Percentiles rank a stretch among this genome's conserved stretches.
phyloP scores from a whole-genome alignment of 208 protist species.

The Crithidia expoeki region DNA sequence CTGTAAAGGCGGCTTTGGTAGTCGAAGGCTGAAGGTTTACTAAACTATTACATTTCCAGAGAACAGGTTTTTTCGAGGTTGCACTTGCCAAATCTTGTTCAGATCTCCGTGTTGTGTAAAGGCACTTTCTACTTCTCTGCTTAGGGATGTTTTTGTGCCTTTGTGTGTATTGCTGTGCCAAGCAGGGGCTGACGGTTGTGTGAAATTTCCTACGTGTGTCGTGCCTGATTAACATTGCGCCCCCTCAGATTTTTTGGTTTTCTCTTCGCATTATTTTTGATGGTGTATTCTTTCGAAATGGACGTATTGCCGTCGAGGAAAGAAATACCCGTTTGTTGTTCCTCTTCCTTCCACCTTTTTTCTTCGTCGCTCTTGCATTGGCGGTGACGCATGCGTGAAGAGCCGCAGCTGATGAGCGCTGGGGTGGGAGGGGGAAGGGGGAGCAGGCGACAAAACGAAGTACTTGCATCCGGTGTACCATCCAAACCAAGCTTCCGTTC shows the following conservation, averaged over 20 bases:
- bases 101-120: too few relatives aligned
- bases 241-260: neutral
- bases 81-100: too few relatives aligned
- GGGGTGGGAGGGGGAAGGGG: neutral
- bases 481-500: neutral
- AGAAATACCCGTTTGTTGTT: neutral
- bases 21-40: too few relatives aligned
- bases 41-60: too few relatives aligned
- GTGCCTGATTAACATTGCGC: neutral
- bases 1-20: too few relatives aligned
- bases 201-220: conserved; percentile 5
- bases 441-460: neutral
- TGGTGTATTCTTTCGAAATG: conserved; percentile 5
- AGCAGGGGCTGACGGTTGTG: neutral
- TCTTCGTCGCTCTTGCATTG: neutral
- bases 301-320: conserved; percentile 4
- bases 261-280: conserved; percentile 4
- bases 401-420: neutral
- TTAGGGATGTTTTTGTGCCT: neutral
- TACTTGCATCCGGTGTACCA: conserved; percentile 7
- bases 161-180: neutral
- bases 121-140: neutral
- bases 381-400: neutral
- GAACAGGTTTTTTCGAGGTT: too few relatives aligned
- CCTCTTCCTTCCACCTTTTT: neutral